Conservation (phyloP, 495 filamentous ascomycete species). For the Apodospora peruviana region DNA sequence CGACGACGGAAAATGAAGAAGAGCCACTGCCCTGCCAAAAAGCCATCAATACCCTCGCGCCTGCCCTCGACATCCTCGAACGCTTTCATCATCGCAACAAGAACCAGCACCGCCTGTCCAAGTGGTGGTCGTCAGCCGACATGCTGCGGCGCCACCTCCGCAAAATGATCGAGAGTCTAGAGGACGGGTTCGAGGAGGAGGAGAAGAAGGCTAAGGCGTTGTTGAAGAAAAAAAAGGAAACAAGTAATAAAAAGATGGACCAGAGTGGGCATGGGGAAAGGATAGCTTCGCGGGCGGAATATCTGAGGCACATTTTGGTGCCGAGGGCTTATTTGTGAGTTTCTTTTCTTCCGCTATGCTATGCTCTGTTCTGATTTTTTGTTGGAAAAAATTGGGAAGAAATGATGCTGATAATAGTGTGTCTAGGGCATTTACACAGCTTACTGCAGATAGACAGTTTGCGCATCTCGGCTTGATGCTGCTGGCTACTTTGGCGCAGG, state of each 20-base stretch:
- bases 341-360: neutral
- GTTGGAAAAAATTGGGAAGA: neutral
- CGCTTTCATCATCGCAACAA: conserved; percentile 72
- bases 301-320: conserved; percentile 12
- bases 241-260: neutral
- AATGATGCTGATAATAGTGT: neutral
- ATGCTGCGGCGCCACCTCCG: conserved; percentile 57
- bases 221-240: conserved; percentile 11
- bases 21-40: neutral
- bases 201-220: conserved; percentile 1
- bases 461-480: conserved; percentile 75
- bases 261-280: conserved; percentile 2
- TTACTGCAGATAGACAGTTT: conserved; percentile 67
- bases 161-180: conserved; percentile 43
- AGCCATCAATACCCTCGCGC: conserved; percentile 9
- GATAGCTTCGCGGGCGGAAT: conserved; percentile 16
- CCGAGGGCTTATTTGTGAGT: conserved; percentile 33
- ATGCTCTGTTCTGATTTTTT: neutral
- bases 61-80: conserved; percentile 44
- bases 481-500: conserved; percentile 57
- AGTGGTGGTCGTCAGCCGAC: conserved; percentile 69
- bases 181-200: conserved; percentile 11
- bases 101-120: conserved; percentile 68
- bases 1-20: neutral
- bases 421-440: conserved; percentile 56